These are phyloP conservation scores for Kodamaea fukazawae DNA, from an alignment of 805 yeast species.

Conservation along the genomic window DNA sequence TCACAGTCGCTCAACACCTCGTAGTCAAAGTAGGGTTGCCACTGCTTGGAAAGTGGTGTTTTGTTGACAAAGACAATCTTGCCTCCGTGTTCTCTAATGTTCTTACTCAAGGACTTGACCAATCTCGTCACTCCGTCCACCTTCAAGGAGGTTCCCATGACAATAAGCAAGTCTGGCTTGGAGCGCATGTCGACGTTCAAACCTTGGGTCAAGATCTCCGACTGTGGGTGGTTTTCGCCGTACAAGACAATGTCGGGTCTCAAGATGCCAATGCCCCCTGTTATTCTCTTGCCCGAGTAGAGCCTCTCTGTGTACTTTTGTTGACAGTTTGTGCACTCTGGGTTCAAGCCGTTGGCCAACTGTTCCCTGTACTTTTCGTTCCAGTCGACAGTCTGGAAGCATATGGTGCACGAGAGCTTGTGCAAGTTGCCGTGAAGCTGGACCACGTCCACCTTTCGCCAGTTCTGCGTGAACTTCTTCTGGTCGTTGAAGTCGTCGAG, in stretches of 20 bases:
- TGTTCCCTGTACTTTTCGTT: constrained; percentile 43
- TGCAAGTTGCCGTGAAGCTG: constrained; percentile 91
- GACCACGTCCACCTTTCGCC: constrained; percentile 73
- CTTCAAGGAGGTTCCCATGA: constrained; percentile 89
- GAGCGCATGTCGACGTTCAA: constrained; percentile 60
- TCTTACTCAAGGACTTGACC: constrained; percentile 64
- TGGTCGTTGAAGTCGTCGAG: constrained; percentile 25
- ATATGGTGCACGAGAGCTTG: constrained; percentile 69
- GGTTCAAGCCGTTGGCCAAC: constrained; percentile 62
- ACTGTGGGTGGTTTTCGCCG: constrained; percentile 90
- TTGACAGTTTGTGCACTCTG: constrained; percentile 73
- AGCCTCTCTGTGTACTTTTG: constrained; percentile 54
- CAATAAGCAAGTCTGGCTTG: constrained; percentile 75
- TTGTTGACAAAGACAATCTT: constrained; percentile 73
- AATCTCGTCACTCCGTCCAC: constrained; percentile 86
- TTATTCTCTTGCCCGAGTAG: constrained; percentile 67
- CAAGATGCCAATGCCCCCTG: constrained; percentile 68
- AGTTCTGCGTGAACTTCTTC: constrained; percentile 35
- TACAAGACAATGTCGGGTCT: constrained; percentile 90
- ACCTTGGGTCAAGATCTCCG: constrained; percentile 74
- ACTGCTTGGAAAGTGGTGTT: constrained; percentile 57
- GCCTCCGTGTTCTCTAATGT: constrained; percentile 78
- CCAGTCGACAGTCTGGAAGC: constrained; percentile 64
- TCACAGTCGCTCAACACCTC: constrained; percentile 83
- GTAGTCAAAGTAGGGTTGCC: constrained; percentile 75